phyloP scores from a whole-genome alignment of 768 basidiomycete genomes.

The Tricholomella constricta region DNA sequence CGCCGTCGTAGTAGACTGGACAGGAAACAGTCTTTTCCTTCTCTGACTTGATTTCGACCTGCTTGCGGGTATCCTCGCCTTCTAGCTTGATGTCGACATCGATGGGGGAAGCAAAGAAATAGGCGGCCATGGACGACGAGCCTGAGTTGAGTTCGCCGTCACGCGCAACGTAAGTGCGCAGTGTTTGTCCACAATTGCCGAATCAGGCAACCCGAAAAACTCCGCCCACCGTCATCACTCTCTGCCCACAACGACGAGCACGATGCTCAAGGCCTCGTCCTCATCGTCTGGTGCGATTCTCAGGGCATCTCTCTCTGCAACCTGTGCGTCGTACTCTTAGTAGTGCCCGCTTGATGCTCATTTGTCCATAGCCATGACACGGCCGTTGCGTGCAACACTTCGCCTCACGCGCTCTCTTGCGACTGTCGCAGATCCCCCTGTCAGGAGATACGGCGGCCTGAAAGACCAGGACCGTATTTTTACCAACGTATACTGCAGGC shows the following conservation, averaged over 20 bases:
- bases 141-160: slow-evolving; percentile 4
- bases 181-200: background rate
- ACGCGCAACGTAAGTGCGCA: slow-evolving; percentile 6
- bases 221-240: slow-evolving; percentile 13
- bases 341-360: background rate
- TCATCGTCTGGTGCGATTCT: slow-evolving; percentile 39
- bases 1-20: slow-evolving; percentile 96
- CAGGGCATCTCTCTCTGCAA: slow-evolving; percentile 27
- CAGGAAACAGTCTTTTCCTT: slow-evolving; percentile 84
- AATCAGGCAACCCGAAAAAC: slow-evolving; percentile 24
- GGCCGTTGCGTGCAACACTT: slow-evolving; percentile 36
- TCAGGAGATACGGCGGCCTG: slow-evolving; percentile 88
- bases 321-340: slow-evolving; percentile 24
- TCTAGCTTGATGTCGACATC: slow-evolving; percentile 90
- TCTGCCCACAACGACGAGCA: slow-evolving; percentile 31
- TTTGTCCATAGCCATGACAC: slow-evolving; percentile 23
- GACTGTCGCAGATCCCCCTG: slow-evolving; percentile 82
- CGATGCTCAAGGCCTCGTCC: slow-evolving; percentile 36
- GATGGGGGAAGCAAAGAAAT: slow-evolving; percentile 90
- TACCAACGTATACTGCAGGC: slow-evolving; percentile 84
- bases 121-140: slow-evolving; percentile 65
- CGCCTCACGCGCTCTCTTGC: slow-evolving; percentile 54
- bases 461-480: slow-evolving; percentile 96
- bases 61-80: slow-evolving; percentile 84
- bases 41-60: slow-evolving; percentile 87